Evolutionary conservation across 176 grass and related monocot genomes (phyloP), one percentile per base, ranked within the genome.

Genomic region (Musa schizocarpa): DNA sequence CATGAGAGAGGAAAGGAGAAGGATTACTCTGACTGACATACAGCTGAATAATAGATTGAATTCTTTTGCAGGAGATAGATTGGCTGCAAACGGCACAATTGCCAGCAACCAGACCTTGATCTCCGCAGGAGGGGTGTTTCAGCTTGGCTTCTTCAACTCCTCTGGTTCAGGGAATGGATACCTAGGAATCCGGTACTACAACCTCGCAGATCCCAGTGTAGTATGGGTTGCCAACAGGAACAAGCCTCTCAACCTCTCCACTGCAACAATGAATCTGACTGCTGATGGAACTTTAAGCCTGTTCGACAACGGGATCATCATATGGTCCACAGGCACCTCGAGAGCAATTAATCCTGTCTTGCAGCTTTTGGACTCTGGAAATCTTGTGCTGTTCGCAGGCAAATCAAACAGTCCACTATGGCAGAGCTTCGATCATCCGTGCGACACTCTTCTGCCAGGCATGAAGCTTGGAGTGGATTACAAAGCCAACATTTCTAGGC

Each of bases 391-490:
- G 53, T 59, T 24, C 17, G 54, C 12, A 11, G 20, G 52, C 1
- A 50, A 23, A 2, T 1, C 10, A 1, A 7, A 14, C 0, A 9
- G 2, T 9, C 16, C 14, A 8, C 53, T 74, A 52, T 92, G 87
- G 84, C 70, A 92, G 71, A 85, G 82, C 69, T 92, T 92, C 87
- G 84, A 92, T 77, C 84, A 87, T 78, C 90, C 84, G 70, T 81
- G 76, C 59, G 84, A 89, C 79, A 92, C 90, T 74, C 71, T 92
- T 64, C 86, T 92, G 16, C 84, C 87, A 24, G 90, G 88, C 70
- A 92, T 89, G 87, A 87, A 76, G 84, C 17, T 92, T 0, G 87
- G 90, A 9, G 13, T 84, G 23, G 82, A 89, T 77, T 55, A 80
- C 12, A 79, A 26, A 34, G 86, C 54, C n/a, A 62, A 80, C 1